These are phyloP conservation scores for Hyphopichia pseudoburtonii DNA, from an alignment of 1,139 yeast genomes.

Conservation along the genomic window DNA sequence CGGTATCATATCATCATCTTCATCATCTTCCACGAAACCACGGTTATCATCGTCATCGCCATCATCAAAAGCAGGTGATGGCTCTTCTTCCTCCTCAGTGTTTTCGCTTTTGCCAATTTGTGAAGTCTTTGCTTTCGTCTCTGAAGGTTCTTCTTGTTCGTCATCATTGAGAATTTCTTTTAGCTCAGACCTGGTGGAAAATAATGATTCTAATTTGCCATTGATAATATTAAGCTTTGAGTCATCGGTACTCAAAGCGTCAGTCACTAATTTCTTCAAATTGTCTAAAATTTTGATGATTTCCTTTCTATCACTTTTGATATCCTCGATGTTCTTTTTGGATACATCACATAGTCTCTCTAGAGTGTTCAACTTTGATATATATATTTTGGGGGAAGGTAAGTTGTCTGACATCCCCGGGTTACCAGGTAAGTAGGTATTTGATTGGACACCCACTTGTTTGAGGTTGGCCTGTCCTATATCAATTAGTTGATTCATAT, in stretches of 20 bases:
- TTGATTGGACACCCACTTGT: conserved; percentile 45
- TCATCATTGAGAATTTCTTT: conserved; percentile 40
- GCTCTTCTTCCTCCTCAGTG: conserved; percentile 11
- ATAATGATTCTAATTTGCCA: conserved; percentile 35
- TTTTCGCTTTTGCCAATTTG: too few species aligned
- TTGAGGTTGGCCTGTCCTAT: conserved; percentile 38
- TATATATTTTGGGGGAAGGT: conserved; percentile 53
- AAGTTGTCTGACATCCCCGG: conserved; percentile 45
- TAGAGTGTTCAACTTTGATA: conserved; percentile 43
- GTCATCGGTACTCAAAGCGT: conserved; percentile 47
- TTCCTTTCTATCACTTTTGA: conserved; percentile 38
- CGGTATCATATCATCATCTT: conserved; percentile 31
- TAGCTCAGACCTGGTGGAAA: conserved; percentile 46
- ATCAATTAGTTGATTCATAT: conserved; percentile 29
- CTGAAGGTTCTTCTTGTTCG: background rate
- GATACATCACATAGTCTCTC: conserved; percentile 44
- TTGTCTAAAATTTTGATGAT: conserved; percentile 43
- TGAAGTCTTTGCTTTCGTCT: too few species aligned
- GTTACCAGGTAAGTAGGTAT: conserved; percentile 40
- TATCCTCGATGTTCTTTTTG: conserved; percentile 33
- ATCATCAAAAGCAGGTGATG: conserved; percentile 18
- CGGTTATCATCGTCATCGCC: conserved; percentile 17
- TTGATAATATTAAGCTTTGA: conserved; percentile 41
- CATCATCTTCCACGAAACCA: conserved; percentile 28
- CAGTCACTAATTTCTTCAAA: conserved; percentile 40